These are phyloP conservation scores for Cicer yamashitae DNA, from an alignment of 306 rosid genomes.

Conservation along the genomic window DNA sequence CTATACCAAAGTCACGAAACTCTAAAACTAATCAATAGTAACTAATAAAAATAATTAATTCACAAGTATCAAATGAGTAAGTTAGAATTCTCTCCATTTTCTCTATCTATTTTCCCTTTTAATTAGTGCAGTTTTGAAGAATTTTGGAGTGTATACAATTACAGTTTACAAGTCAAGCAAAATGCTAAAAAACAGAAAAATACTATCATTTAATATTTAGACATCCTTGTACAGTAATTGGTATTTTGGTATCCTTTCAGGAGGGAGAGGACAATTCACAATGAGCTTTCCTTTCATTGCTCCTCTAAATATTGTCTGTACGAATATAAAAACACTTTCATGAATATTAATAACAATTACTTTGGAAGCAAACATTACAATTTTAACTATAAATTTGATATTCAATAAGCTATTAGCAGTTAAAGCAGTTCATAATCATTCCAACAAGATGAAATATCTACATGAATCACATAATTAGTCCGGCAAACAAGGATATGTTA, in stretches of 20 bases:
- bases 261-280: constrained; percentile 74
- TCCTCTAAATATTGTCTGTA: constrained; percentile 82
- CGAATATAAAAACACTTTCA: constrained; percentile 33
- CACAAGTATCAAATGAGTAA: too few relatives aligned
- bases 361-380: constrained; percentile 17
- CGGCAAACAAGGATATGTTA: constrained; percentile 43
- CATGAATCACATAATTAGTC: constrained; percentile 8
- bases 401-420: not conserved
- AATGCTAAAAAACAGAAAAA: too few relatives aligned
- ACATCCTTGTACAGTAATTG: constrained; percentile 77
- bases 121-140: too few relatives aligned
- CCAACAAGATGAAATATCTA: constrained; percentile 14
- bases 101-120: too few relatives aligned
- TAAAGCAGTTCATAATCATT: constrained; percentile 18
- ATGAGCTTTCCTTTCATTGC: constrained; percentile 91
- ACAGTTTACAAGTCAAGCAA: too few relatives aligned
- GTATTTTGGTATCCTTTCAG: constrained; percentile 69
- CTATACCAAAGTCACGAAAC: too few relatives aligned
- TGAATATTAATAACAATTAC: constrained; percentile 9
- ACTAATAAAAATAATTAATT: too few relatives aligned
- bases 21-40: too few relatives aligned
- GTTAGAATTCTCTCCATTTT: too few relatives aligned
- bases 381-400: constrained; percentile 14
- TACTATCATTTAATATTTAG: constrained; percentile 36
- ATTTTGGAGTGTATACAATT: too few relatives aligned